These are phyloP conservation scores for Annona squamosa DNA, from an alignment of 164 flowering plant species.

Conservation along the genomic window DNA sequence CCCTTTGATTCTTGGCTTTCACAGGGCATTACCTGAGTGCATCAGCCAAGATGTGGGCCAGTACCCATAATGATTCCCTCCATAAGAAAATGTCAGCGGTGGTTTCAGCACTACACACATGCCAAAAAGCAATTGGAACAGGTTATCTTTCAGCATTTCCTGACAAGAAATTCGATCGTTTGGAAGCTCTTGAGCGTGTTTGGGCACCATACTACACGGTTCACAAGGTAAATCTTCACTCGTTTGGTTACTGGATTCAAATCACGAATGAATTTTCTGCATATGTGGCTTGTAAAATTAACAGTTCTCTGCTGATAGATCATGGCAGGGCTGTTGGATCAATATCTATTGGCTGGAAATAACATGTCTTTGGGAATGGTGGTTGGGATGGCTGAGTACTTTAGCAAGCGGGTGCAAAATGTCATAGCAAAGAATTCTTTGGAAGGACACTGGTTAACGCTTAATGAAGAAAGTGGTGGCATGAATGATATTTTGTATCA, in stretches of 20 bases:
- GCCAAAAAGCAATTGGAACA: slow-evolving; percentile 64
- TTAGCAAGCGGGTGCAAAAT: slow-evolving; percentile 71
- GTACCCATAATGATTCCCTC: slow-evolving; percentile 63
- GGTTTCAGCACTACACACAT: slow-evolving; percentile 50
- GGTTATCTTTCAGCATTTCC: slow-evolving; percentile 97
- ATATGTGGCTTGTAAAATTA: neutral
- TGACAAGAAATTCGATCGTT: slow-evolving; percentile 59
- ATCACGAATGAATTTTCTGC: neutral
- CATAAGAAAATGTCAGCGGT: slow-evolving; percentile 59
- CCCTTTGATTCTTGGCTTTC: slow-evolving; percentile 9
- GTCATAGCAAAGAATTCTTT: slow-evolving; percentile 50
- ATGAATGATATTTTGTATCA: slow-evolving; percentile 92
- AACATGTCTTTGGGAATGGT: slow-evolving; percentile 57
- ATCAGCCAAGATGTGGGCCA: slow-evolving; percentile 85
- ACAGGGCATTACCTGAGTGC: slow-evolving; percentile 92
- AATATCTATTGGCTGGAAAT: slow-evolving; percentile 53
- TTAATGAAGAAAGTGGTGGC: slow-evolving; percentile 92
- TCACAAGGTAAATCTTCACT: slow-evolving; percentile 62
- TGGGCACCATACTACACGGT: slow-evolving; percentile 99
- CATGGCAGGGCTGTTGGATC: slow-evolving; percentile 89
- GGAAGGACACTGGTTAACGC: slow-evolving; percentile 57
- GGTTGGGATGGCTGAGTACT: slow-evolving; percentile 77
- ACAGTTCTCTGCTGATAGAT: slow-evolving; percentile 36
- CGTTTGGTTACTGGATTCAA: neutral
- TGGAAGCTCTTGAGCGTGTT: slow-evolving; percentile 71